A percentile compares a stretch with the other conserved stretches of the same genome.
Conservation (phyloP, 2,329 filamentous ascomycete species). For the Aspergillus quadrilineatus region DNA sequence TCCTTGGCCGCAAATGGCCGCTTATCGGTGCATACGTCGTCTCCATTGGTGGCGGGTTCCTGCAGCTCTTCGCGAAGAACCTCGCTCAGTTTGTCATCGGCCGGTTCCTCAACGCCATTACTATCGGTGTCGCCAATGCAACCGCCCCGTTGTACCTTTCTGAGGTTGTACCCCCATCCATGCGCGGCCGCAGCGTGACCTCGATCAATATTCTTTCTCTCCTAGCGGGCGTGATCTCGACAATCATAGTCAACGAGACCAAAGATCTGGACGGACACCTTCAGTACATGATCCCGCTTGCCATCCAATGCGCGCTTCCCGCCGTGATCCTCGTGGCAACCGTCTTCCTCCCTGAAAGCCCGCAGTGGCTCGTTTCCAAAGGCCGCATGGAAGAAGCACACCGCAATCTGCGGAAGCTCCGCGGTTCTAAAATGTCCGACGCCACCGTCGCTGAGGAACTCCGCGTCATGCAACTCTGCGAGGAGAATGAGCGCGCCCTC, state of each 20-base stretch:
- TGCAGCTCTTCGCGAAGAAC: constrained; percentile 39
- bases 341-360: constrained; percentile 34
- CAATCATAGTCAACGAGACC: constrained; percentile 35
- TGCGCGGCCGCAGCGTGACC: constrained; percentile 33
- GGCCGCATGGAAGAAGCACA: constrained; percentile 32
- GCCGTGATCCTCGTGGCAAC: constrained; percentile 32
- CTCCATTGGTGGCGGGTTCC: constrained; percentile 33
- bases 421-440: constrained; percentile 27
- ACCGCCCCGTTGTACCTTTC: constrained; percentile 39
- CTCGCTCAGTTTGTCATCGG: constrained; percentile 36
- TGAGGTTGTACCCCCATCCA: constrained; percentile 35
- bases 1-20: constrained; percentile 37
- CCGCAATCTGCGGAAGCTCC: constrained; percentile 32
- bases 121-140: constrained; percentile 35
- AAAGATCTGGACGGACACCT: constrained; percentile 25
- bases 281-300: constrained; percentile 38
- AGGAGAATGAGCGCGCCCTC: constrained; percentile 27
- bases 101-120: constrained; percentile 32
- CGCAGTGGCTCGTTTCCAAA: constrained; percentile 34
- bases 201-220: constrained; percentile 34
- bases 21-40: constrained; percentile 34
- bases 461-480: constrained; percentile 28
- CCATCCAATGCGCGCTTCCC: constrained; percentile 36
- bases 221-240: constrained; percentile 33
- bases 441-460: constrained; percentile 34